phyloP scores from a whole-genome alignment of 2,329 filamentous ascomycete genomes.

The Pseudocercospora musae region DNA sequence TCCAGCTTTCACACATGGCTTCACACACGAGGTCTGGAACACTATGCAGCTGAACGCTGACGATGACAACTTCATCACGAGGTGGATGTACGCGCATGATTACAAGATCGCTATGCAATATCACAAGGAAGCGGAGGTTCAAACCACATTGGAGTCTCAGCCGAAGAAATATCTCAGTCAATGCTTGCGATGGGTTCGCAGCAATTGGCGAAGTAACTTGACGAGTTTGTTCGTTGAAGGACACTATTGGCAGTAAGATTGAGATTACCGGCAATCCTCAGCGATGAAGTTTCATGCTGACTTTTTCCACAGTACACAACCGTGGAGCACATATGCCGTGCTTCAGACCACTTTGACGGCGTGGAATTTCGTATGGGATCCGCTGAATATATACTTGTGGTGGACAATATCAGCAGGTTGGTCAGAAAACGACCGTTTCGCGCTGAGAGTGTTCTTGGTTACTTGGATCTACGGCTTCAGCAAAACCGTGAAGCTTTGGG shows the following conservation, averaged over 20 bases:
- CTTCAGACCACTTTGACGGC: slow-evolving; percentile 91
- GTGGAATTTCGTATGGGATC: slow-evolving; percentile 75
- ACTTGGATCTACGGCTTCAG: slow-evolving; percentile 74
- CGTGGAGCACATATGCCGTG: slow-evolving; percentile 90
- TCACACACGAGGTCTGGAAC: slow-evolving; percentile 86
- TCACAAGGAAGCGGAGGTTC: slow-evolving; percentile 82
- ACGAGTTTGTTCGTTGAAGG: slow-evolving; percentile 82
- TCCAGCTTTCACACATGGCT: slow-evolving; percentile 78
- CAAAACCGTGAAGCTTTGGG: slow-evolving; percentile 87
- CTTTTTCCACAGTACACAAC: slow-evolving; percentile 65
- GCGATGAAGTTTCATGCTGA: slow-evolving; percentile 13
- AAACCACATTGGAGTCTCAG: slow-evolving; percentile 89
- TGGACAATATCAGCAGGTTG: slow-evolving; percentile 60
- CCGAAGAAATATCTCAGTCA: slow-evolving; percentile 79
- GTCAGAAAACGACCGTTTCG: slow-evolving; percentile 37
- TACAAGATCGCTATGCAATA: slow-evolving; percentile 98
- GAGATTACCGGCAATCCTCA: slow-evolving; percentile 27
- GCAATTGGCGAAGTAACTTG: slow-evolving; percentile 96
- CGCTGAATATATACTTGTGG: slow-evolving; percentile 65
- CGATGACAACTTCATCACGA: slow-evolving; percentile 96
- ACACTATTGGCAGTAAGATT: slow-evolving; percentile 77
- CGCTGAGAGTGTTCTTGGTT: slow-evolving; percentile 59
- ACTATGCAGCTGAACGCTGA: slow-evolving; percentile 90
- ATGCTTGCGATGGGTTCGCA: slow-evolving; percentile 90
- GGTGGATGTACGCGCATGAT: slow-evolving; percentile 87